Evolutionary conservation across 352 stramenopile species (phyloP), one percentile per base, ranked within the genome.

Genomic region (Pythium angustatum): DNA sequence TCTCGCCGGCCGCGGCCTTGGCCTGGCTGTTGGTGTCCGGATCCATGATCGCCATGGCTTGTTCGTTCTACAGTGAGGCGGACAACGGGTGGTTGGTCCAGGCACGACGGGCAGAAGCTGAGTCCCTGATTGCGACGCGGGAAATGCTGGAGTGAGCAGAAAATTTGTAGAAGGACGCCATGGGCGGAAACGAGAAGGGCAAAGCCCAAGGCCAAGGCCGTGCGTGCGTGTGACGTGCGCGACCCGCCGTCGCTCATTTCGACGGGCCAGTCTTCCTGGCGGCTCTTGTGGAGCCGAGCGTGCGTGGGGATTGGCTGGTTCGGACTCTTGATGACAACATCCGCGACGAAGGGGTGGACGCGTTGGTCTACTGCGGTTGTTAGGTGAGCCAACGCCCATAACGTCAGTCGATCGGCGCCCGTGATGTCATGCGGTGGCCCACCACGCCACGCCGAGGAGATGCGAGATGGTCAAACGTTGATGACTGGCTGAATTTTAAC

Each of bases 1-100:
- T 60, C 51, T 78, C 77, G 41, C 62, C 71, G 10, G 56, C 44
- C 12, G 68, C 58, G 38, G 74, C 44, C 30, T 75, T 71, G 44
- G 64, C 55, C 17, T 68, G 62, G 56, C 69, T 70, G 30, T 88
- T 78, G 36, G 74, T 72, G 51, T 85, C 75, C 43, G 78, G 79
- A 53, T 87, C 81, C 50, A 90, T 73, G 69, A 90, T 90, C 49
- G 81, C 81, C 81, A 90, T 90, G 52, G 28, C 62, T 41, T 40
- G 21, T 48, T 19, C 24, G 17, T 28, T 22, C 14, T 17, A 33
- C 33, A 38, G 33, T 38, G n/a, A n/a, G n/a, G n/a, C n/a, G n/a
- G n/a, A n/a, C n/a, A n/a, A n/a, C n/a, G n/a, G n/a, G n/a, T n/a
- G n/a, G n/a, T n/a, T n/a, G n/a, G n/a, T n/a, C n/a, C n/a, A n/a